Evolutionary conservation across 164 flowering plant genomes (phyloP).

Genomic region (Taxillus chinensis): DNA sequence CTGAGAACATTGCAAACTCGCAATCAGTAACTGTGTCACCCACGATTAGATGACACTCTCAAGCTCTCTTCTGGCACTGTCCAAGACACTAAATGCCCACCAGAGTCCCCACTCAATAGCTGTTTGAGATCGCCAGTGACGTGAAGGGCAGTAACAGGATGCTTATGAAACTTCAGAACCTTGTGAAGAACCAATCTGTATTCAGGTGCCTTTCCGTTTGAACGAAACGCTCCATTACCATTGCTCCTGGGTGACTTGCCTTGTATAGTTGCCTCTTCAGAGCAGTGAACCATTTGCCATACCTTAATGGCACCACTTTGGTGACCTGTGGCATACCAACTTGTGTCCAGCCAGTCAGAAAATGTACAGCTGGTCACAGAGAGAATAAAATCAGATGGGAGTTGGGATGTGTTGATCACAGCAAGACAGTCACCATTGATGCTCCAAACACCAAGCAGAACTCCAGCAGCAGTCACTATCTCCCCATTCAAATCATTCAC

Average conservation of each 20-base stretch:
- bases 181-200: conserved; percentile 74
- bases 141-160: conserved; percentile 88
- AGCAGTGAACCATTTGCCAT: conserved; percentile 82
- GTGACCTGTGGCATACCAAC: conserved; percentile 92
- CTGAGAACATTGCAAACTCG: neutral
- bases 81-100: conserved; percentile 84
- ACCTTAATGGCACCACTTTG: conserved; percentile 97
- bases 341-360: conserved; percentile 88
- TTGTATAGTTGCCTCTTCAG: conserved; percentile 32
- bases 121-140: conserved; percentile 71
- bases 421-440: conserved; percentile 92
- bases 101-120: conserved; percentile 85
- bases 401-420: conserved; percentile 74
- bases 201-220: conserved; percentile 46
- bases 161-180: conserved; percentile 77
- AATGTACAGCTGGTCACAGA: conserved; percentile 69
- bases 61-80: conserved; percentile 68
- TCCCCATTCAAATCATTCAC: conserved; percentile 90
- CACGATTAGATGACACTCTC: conserved; percentile 45
- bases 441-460: conserved; percentile 91
- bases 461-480: conserved; percentile 85
- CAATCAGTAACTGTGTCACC: conserved; percentile 19
- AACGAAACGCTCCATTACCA: conserved; percentile 27
- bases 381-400: conserved; percentile 83
- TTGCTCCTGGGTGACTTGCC: conserved; percentile 27